These are phyloP conservation scores for Orbilia javanica DNA, from an alignment of 2,329 filamentous ascomycete species.

Conservation along the genomic window DNA sequence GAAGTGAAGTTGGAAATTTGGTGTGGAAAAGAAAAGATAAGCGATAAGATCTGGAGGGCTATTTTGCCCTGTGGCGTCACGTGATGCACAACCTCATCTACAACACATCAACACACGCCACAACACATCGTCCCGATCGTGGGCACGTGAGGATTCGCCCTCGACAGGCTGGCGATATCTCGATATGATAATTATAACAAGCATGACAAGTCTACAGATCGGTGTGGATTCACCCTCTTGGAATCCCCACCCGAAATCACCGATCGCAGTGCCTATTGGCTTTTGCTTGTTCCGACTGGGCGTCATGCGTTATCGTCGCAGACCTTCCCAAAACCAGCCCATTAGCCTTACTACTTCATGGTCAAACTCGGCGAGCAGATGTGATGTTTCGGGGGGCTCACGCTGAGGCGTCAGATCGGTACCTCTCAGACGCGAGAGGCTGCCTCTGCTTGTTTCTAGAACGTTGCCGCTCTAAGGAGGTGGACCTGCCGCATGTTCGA, in stretches of 20 bases:
- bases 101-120: constrained; percentile 32
- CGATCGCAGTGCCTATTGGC: neutral
- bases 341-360: neutral
- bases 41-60: constrained; percentile 57
- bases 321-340: constrained; percentile 14
- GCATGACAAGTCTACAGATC: too few species aligned
- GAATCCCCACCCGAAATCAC: neutral
- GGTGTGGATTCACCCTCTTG: too few species aligned
- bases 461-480: constrained; percentile 40
- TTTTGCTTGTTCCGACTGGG: constrained; percentile 6
- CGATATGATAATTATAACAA: too few species aligned
- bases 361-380: constrained; percentile 17
- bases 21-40: constrained; percentile 53
- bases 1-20: constrained; percentile 47
- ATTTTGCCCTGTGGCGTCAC: constrained; percentile 50
- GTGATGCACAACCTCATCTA: constrained; percentile 41
- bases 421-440: constrained; percentile 11
- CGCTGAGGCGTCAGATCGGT: constrained; percentile 12
- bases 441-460: constrained; percentile 23
- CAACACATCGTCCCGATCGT: constrained; percentile 25
- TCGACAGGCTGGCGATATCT: too few species aligned
- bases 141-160: too few species aligned
- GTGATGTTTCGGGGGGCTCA: constrained; percentile 14
- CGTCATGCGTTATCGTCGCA: constrained; percentile 16
- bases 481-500: constrained; percentile 39